A percentile compares a stretch with the other conserved stretches of the same genome.
These are phyloP conservation scores for Cladorrhinum sp. DNA, from an alignment of 2,329 filamentous ascomycete species.

Conservation along the genomic window DNA sequence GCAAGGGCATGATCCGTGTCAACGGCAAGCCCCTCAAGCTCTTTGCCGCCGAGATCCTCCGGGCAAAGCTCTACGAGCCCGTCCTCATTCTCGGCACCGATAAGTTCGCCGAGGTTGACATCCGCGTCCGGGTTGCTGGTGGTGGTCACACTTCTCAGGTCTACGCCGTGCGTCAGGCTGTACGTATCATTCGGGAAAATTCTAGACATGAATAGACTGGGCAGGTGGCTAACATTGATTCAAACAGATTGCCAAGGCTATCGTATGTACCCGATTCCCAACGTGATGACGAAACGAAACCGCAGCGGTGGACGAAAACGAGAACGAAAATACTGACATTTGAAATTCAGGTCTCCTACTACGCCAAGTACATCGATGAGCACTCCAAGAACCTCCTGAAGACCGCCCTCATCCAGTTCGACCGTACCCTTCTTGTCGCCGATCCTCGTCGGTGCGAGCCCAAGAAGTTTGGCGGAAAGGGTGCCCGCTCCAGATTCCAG, in stretches of 20 bases:
- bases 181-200: constrained; percentile 18
- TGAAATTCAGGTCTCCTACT: constrained; percentile 64
- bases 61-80: constrained; percentile 99
- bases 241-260: constrained; percentile 78
- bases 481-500: constrained; percentile 95
- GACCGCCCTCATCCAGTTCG: constrained; percentile 84
- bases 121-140: constrained; percentile 92
- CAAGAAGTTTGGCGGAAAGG: constrained; percentile 95
- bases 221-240: constrained; percentile 16
- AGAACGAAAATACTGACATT: constrained; percentile 15
- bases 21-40: constrained; percentile 95
- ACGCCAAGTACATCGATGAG: constrained; percentile 99
- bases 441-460: constrained; percentile 99
- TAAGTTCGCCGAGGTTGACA: constrained; percentile 73
- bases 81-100: constrained; percentile 95
- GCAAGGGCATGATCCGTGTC: constrained; percentile 86
- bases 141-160: constrained; percentile 94
- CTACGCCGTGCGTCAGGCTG: constrained; percentile 91
- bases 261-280: constrained; percentile 50
- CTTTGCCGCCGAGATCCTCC: constrained; percentile 92
- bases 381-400: constrained; percentile 99
- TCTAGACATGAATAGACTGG: neutral
- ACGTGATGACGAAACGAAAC: neutral
- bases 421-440: constrained; percentile 76
- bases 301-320: constrained; percentile 8